Conservation (phyloP, 768 basidiomycete genomes). For the Lactarius sanguifluus region DNA sequence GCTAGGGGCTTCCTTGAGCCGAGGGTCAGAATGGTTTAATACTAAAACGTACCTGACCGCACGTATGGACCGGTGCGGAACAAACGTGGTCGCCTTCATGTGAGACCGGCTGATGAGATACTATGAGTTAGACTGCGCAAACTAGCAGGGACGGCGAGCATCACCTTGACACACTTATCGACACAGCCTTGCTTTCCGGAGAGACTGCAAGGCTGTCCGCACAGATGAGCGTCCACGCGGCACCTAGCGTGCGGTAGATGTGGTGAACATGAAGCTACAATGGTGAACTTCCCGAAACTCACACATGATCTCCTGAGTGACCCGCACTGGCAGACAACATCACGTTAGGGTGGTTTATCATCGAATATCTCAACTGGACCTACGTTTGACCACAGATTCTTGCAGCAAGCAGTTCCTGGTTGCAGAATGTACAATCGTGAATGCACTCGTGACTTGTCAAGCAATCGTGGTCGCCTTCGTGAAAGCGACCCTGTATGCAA, state of each 20-base stretch:
- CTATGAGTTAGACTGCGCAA: not conserved
- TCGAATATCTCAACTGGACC: constrained; percentile 27
- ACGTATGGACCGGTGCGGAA: constrained; percentile 52
- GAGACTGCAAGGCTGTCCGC: constrained; percentile 52
- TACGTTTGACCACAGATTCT: constrained; percentile 49
- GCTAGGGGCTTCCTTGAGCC: not conserved
- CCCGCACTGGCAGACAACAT: constrained; percentile 47
- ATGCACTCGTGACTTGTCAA: constrained; percentile 48
- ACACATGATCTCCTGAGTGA: constrained; percentile 56
- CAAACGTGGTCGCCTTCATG: constrained; percentile 51
- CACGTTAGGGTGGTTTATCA: not conserved
- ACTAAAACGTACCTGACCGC: constrained; percentile 46
- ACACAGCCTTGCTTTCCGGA: constrained; percentile 51
- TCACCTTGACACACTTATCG: constrained; percentile 51
- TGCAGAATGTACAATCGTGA: constrained; percentile 44
- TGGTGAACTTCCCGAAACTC: constrained; percentile 21
- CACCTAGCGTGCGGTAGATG: constrained; percentile 41
- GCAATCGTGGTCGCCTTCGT: constrained; percentile 51
- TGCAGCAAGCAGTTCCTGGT: constrained; percentile 33
- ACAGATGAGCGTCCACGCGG: constrained; percentile 44
- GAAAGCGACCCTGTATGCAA: constrained; percentile 50
- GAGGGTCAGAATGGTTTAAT: no score
- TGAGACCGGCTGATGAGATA: not conserved
- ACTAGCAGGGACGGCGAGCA: not conserved
- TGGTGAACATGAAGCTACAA: not conserved